Percentiles rank a stretch among this genome's conserved stretches.
Conservation (phyloP, 2,329 filamentous ascomycete genomes). For the Cladophialophora yegresii region DNA sequence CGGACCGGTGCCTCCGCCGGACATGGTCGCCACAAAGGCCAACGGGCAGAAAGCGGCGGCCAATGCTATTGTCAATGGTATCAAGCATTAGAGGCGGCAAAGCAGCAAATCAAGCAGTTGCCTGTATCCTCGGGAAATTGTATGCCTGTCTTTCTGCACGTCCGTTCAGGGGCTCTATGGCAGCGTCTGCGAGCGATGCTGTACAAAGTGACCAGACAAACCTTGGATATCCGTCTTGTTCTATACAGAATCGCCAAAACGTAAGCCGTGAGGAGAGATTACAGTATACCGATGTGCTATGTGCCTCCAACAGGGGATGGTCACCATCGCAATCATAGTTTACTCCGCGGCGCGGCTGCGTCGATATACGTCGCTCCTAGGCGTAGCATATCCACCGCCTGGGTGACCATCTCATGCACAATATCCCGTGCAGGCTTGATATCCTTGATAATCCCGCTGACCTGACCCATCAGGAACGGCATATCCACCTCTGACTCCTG, state of each 20-base stretch:
- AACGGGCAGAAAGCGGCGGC: constrained; percentile 48
- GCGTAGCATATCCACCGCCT: constrained; percentile 70
- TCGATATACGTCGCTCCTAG: constrained; percentile 62
- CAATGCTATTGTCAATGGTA: constrained; percentile 46
- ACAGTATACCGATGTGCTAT: background rate
- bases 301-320: background rate
- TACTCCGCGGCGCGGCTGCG: constrained; percentile 23
- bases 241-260: background rate
- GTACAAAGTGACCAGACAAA: background rate
- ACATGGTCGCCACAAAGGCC: constrained; percentile 49
- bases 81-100: constrained; percentile 37
- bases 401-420: constrained; percentile 84
- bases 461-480: constrained; percentile 92
- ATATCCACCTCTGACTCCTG: constrained; percentile 72
- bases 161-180: background rate
- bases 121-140: background rate
- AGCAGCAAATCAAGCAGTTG: background rate
- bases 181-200: background rate
- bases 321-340: constrained; percentile 14
- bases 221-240: background rate
- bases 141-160: background rate
- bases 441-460: constrained; percentile 73
- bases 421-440: constrained; percentile 82
- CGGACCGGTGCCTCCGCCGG: constrained; percentile 55
- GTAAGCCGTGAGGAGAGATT: background rate